phyloP scores from a whole-genome alignment of 768 basidiomycete genomes.

The Albatrellus ellisii region DNA sequence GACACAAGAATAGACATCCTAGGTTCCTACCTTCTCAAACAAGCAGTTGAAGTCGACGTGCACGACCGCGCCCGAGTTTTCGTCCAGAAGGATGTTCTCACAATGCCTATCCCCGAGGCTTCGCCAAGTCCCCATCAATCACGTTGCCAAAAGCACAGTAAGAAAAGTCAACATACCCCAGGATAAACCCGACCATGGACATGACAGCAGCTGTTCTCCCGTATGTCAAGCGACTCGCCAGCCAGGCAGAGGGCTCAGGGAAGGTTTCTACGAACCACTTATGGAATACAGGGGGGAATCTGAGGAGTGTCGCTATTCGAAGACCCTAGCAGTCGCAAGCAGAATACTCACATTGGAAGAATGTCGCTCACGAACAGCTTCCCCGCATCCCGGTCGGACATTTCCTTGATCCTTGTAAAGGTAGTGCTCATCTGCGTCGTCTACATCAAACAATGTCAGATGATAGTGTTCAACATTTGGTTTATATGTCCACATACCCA shows the following conservation, averaged over 20 bases:
- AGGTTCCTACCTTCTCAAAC: slow-evolving; percentile 70
- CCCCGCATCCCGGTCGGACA: slow-evolving; percentile 34
- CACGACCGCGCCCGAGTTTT: slow-evolving; percentile 76
- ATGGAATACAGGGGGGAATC: slow-evolving; percentile 80
- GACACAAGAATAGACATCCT: no score
- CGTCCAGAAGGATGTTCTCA: slow-evolving; percentile 92
- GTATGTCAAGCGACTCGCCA: slow-evolving; percentile 77
- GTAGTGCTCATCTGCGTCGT: slow-evolving; percentile 28
- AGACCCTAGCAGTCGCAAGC: neutral
- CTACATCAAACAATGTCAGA: slow-evolving; percentile 19
- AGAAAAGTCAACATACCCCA: slow-evolving; percentile 50
- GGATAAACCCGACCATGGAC: slow-evolving; percentile 96
- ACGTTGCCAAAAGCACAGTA: neutral
- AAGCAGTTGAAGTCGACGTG: slow-evolving; percentile 98
- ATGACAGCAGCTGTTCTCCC: slow-evolving; percentile 89
- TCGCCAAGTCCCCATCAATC: neutral
- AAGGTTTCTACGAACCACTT: slow-evolving; percentile 98
- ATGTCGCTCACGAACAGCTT: slow-evolving; percentile 40
- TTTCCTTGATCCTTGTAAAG: slow-evolving; percentile 39
- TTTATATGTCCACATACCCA: slow-evolving; percentile 33
- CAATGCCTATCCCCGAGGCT: slow-evolving; percentile 97
- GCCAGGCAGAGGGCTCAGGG: slow-evolving; percentile 93
- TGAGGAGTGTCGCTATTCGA: slow-evolving; percentile 16
- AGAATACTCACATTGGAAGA: slow-evolving; percentile 36
- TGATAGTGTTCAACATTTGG: neutral